These are phyloP conservation scores for Strigomonas culicis DNA, from an alignment of 208 protist species.

Conservation along the genomic window DNA sequence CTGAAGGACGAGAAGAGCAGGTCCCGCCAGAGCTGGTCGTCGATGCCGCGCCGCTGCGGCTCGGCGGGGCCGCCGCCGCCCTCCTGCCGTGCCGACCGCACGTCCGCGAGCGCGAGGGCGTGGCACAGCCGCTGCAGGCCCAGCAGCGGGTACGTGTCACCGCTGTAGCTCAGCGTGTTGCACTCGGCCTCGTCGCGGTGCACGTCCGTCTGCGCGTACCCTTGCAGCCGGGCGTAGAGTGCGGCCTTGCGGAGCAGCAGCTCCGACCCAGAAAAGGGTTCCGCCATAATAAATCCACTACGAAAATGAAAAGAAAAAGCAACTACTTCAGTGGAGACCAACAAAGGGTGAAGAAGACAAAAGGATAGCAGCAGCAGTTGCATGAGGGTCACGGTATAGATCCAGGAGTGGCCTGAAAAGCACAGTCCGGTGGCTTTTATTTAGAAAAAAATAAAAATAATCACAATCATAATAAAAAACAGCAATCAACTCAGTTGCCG, in stretches of 20 bases:
- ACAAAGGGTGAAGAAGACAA: background rate
- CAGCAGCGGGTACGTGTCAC: slow-evolving; percentile 43
- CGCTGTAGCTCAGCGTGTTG: slow-evolving; percentile 53
- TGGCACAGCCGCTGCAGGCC: slow-evolving; percentile 20
- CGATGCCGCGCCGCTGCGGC: no score
- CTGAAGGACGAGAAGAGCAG: slow-evolving; percentile 23
- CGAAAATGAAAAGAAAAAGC: no score
- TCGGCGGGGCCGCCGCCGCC: no score
- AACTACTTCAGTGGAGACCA: no score
- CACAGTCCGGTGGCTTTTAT: no score
- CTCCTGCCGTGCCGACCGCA: no score
- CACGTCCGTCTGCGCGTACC: slow-evolving; percentile 18
- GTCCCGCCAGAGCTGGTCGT: no score
- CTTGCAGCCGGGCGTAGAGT: slow-evolving; percentile 41
- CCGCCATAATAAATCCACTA: no score
- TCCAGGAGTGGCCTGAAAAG: no score
- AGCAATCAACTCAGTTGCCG: background rate
- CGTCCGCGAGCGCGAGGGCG: slow-evolving; percentile 9
- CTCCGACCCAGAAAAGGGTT: slow-evolving; percentile 21
- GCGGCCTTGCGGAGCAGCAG: slow-evolving; percentile 56
- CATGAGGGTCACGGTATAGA: no score
- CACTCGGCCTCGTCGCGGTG: slow-evolving; percentile 41
- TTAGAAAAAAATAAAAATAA: background rate
- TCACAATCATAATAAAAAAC: background rate
- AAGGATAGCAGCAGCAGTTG: background rate